Evolutionary conservation across 805 yeast genomes (phyloP).

Genomic region (Ogataea dorogensis): DNA sequence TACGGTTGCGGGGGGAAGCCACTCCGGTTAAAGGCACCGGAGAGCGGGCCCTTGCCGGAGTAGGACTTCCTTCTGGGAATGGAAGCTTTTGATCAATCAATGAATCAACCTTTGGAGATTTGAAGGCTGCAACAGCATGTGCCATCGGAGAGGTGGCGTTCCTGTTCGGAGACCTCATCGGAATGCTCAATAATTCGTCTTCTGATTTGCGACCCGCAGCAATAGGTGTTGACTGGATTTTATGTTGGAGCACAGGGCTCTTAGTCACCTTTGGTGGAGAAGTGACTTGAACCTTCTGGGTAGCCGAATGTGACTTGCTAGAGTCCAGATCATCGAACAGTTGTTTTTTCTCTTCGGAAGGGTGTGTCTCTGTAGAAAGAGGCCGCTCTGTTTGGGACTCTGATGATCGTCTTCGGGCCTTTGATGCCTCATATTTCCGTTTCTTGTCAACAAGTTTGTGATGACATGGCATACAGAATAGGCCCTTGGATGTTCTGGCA

Average conservation of each 20-base stretch:
- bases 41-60: constrained; percentile 13
- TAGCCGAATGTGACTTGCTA: constrained; percentile 9
- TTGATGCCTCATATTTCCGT: constrained; percentile 56
- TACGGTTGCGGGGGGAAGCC: constrained; percentile 22
- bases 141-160: constrained; percentile 7
- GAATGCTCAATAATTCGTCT: constrained; percentile 28
- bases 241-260: constrained; percentile 14
- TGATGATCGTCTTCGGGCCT: constrained; percentile 8
- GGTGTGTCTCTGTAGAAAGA: constrained; percentile 4
- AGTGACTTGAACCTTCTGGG: constrained; percentile 15
- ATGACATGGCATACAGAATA: constrained; percentile 92
- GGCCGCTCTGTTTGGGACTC: not conserved
- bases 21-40: constrained; percentile 13
- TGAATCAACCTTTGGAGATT: constrained; percentile 10
- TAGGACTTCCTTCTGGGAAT: constrained; percentile 9
- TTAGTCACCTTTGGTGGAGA: constrained; percentile 17
- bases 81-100: constrained; percentile 1
- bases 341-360: constrained; percentile 13
- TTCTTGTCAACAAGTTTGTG: constrained; percentile 76
- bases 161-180: constrained; percentile 34
- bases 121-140: constrained; percentile 14
- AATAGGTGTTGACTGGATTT: constrained; percentile 2
- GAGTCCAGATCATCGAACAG: constrained; percentile 8
- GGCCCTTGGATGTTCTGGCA: constrained; percentile 89
- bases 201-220: constrained; percentile 6